Evolutionary conservation across 352 stramenopile species (phyloP).

Genomic region (Globisporangium alternatum): DNA sequence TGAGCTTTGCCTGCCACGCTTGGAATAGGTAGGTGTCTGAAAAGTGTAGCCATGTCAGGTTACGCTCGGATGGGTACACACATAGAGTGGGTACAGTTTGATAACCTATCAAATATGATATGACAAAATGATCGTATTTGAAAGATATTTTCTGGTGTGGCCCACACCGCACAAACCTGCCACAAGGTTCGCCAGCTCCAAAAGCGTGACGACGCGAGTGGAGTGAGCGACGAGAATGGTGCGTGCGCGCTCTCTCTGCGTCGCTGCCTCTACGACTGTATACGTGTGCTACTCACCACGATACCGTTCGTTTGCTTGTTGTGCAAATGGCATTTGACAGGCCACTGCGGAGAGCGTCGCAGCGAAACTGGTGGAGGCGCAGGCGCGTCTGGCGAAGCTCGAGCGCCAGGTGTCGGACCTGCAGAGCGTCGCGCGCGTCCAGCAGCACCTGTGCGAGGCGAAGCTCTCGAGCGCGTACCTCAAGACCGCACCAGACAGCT

Average conservation of each 20-base stretch:
- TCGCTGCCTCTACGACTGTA: background rate
- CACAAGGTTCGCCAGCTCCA: background rate
- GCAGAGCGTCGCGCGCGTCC: slow-evolving; percentile 18
- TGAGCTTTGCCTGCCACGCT: background rate
- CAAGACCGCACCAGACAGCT: slow-evolving; percentile 61
- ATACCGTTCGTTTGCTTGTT: background rate
- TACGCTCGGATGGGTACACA: background rate
- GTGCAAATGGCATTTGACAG: background rate
- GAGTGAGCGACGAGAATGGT: slow-evolving; percentile 6
- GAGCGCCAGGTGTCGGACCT: slow-evolving; percentile 16
- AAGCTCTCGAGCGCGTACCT: slow-evolving; percentile 60
- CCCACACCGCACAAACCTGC: background rate
- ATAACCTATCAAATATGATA: background rate
- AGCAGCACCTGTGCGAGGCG: slow-evolving; percentile 23
- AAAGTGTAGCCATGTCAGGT: slow-evolving; percentile 6
- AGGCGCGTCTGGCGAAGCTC: slow-evolving; percentile 10
- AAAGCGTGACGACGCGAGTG: background rate
- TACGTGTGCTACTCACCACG: background rate
- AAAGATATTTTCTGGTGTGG: background rate
- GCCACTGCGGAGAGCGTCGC: slow-evolving; percentile 5
- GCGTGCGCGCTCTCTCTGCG: background rate
- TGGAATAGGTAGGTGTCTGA: background rate
- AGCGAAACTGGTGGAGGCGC: slow-evolving; percentile 10
- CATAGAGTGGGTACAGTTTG: background rate
- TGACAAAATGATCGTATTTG: background rate